Base-by-base conservation (phyloP, 208 protist species). In the Trypanosoma scelopori region DNA sequence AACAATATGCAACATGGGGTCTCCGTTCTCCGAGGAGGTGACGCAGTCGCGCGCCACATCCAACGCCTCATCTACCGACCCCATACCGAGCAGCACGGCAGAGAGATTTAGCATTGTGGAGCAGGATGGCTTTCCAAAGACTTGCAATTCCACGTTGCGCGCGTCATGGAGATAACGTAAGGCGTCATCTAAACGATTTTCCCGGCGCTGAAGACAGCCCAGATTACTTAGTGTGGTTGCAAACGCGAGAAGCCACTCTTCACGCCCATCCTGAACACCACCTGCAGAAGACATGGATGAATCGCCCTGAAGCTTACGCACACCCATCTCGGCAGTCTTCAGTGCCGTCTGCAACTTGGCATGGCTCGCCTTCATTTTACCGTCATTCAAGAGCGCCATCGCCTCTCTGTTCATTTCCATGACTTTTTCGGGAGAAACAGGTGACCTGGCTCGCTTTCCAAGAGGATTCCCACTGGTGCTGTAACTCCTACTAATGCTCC, bases 31-130 rank as follows among this genome's bases (percentile, higher is more conserved):
- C 0, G 90, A 76, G 3, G 84, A 75, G 5, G 69, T 55, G 15
- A 80, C 81, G 39, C 87, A 93, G 46, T 90, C 77, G 52, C 80
- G 78, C 0, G 90, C 78, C 37, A 93, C 87, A 5, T 32, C 27
- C 4, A 93, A 56, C 41, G 90, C 86, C 68, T 88, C 83, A 32
- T 84, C 72, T 4, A 61, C 50, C 15, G 64, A 35, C 0, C 79
- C 82, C 27, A 80, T 59, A 28, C 75, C 78, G 30, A 95, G 79
- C 11, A 93, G 69, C 7, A 93, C 85, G 0, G 87, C 79, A 28
- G 87, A 95, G 23, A 93, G 71, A 65, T 93, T 95, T 55, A 95
- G 59, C 85, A 95, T 90, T 0, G 90, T 93, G 9, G 87, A 88
- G 71, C 90, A 93, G 2, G 85, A 89, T 11, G 87, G 81, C 30